Base-by-base conservation (phyloP, 2,329 filamentous ascomycete species). In the Cylindrodendrum hubeiense region DNA sequence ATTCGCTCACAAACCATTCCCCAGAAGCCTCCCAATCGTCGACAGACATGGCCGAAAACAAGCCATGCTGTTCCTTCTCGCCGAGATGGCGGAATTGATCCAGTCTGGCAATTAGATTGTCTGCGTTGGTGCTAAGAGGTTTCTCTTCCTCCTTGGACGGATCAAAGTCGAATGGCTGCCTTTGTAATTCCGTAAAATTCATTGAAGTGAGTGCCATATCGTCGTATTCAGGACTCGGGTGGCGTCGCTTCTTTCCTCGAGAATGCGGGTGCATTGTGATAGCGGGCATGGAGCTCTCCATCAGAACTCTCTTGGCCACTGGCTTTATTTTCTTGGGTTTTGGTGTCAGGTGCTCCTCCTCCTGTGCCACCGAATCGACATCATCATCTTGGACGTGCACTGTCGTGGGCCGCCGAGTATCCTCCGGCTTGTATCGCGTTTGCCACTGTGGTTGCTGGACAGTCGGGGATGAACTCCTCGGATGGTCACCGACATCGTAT, bases 21-120 rank as follows among this genome's bases (percentile, higher is more conserved):
- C 87, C 87, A 1, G 86, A 83, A 15, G 83, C 79, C 69, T 90
- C 87, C 87, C 87, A 90, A 57, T 89, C 87, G 17, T 82, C 78
- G 15, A 89, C 79, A 1, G 84, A 77, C 82, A 89, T 85, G 56
- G 81, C 81, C 3, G 80, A 81, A 71, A 89, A 89, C 58, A 89
- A 84, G 1, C 81, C 75, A 33, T 78, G 79, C 70, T 87, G 85
- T 52, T 86, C 83, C 33, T 75, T 72, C 52, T 83, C 82, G 9
- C 79, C 79, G 59, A 84, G 80, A 57, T 77, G 78, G 65, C 83
- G 83, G 73, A 83, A 86, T 68, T 88, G 83, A 44, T 81, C 76
- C 13, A 90, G 79, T 65, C 84, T 86, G 10, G 84, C 80, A 8
- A 82, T 77, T 5, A 89, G 74, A 28, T 82, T 81, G 37, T 80